Base-by-base conservation (phyloP, 768 basidiomycete species). In the Gloeophyllum trabeum region DNA sequence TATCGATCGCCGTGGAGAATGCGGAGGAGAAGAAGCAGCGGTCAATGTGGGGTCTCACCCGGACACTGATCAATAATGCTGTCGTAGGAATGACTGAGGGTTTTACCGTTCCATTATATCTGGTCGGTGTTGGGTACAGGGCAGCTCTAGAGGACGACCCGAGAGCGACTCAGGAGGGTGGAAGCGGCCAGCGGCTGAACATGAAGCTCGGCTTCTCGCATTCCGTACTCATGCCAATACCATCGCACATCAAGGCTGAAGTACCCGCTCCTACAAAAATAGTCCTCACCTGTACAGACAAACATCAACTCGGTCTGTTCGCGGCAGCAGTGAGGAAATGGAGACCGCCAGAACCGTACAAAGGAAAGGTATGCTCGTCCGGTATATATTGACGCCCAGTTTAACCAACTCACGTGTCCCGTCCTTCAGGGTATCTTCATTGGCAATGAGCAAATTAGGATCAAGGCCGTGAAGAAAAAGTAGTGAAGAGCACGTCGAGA, bases 61-160 rank as follows among this genome's bases (percentile, higher is more conserved):
- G 93, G 41, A 84, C 91, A 0, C 71, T 92, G 49, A 86, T 97
- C 57, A 67, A 73, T 49, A 97, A 98, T 57, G 92, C 93, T 13
- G 75, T 99, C 48, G 70, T 65, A 12, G 94, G 94, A 34, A 89
- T 97, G 70, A 84, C 88, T 4, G 75, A 80, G 45, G 93, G 93
- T 3, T 97, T 88, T 64, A 72, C 71, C 0, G 70, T 88, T 6
- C 81, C 89, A 12, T 60, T 99, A 13, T 82, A 81, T 54, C 76
- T 99, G 47, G 93, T 97, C 47, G 94, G 94, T 14, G 91, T 99
- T 24, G 93, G 94, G 2, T 99, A 90, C 65, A 73, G 94, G 54
- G 92, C 81, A 5, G 76, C 77, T 2, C 60, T 97, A 44, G 94
- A 99, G 64, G 72, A 75, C 6, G 83, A 87, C 54, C 84, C 86